phyloP scores from a whole-genome alignment of 2,329 filamentous ascomycete genomes.

The Calonectria montana region DNA sequence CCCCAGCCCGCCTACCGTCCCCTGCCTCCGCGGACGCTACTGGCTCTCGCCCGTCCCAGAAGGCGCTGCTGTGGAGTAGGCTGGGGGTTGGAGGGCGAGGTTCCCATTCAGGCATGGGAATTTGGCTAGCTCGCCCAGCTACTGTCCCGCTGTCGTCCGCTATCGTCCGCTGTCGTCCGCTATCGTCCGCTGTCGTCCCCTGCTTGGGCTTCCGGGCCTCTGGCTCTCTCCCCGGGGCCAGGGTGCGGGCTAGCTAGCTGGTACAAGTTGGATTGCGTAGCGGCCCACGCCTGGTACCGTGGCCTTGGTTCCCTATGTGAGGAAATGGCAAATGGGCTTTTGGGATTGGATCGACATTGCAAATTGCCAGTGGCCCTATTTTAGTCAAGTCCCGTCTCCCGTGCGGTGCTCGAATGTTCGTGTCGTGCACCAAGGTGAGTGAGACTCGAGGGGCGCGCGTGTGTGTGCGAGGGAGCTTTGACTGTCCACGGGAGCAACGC shows the following conservation, averaged over 20 bases:
- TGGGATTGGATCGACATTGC: conserved; percentile 2
- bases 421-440: background rate
- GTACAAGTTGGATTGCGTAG: conserved; percentile 29
- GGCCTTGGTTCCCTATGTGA: conserved; percentile 21
- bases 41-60: conserved; percentile 18
- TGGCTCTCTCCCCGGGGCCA: background rate
- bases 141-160: conserved; percentile 12
- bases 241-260: background rate
- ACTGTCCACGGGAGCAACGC: background rate
- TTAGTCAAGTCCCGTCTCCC: background rate
- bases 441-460: too few species aligned
- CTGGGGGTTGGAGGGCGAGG: background rate
- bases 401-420: background rate
- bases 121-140: conserved; percentile 4
- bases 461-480: background rate
- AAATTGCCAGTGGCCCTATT: background rate
- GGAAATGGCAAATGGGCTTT: background rate
- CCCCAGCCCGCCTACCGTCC: conserved; percentile 31
- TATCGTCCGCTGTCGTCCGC: background rate
- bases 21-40: conserved; percentile 15
- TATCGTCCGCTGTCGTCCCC: background rate
- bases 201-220: background rate
- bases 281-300: conserved; percentile 26
- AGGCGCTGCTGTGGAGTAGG: conserved; percentile 3
- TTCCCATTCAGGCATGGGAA: conserved; percentile 1